phyloP scores from a whole-genome alignment of 352 stramenopile genomes.

The Globisporangium cederbergense region DNA sequence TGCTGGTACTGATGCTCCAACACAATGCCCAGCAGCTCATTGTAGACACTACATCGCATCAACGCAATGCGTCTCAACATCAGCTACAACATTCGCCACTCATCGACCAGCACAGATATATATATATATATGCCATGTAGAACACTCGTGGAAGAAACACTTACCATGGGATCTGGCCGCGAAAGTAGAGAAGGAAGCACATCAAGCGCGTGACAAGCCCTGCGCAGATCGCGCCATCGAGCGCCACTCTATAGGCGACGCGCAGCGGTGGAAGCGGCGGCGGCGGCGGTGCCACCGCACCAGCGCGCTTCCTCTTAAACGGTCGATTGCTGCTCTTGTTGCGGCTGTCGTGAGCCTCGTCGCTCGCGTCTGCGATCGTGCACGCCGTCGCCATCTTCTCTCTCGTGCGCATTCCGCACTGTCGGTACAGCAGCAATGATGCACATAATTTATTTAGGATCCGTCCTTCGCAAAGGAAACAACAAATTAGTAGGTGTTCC shows the following conservation, averaged over 20 bases:
- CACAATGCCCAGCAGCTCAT: slow-evolving; percentile 36
- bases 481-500: too few species aligned
- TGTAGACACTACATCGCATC: slow-evolving; percentile 37
- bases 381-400: slow-evolving; percentile 8
- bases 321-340: neutral
- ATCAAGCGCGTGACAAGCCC: slow-evolving; percentile 34
- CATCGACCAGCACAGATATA: neutral
- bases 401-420: slow-evolving; percentile 6
- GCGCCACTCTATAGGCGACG: slow-evolving; percentile 37
- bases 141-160: neutral
- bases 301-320: neutral
- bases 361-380: neutral
- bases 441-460: too few species aligned
- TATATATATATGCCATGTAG: neutral
- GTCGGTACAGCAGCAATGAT: neutral
- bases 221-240: slow-evolving; percentile 42
- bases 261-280: slow-evolving; percentile 17
- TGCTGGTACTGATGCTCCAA: slow-evolving; percentile 23
- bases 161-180: slow-evolving; percentile 66
- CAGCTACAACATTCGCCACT: neutral
- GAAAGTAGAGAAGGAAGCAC: slow-evolving; percentile 63
- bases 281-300: neutral
- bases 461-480: too few species aligned
- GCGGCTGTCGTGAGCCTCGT: neutral
- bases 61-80: neutral